phyloP scores from a whole-genome alignment of 2,329 filamentous ascomycete species.

The Trichoderma semiorbis region DNA sequence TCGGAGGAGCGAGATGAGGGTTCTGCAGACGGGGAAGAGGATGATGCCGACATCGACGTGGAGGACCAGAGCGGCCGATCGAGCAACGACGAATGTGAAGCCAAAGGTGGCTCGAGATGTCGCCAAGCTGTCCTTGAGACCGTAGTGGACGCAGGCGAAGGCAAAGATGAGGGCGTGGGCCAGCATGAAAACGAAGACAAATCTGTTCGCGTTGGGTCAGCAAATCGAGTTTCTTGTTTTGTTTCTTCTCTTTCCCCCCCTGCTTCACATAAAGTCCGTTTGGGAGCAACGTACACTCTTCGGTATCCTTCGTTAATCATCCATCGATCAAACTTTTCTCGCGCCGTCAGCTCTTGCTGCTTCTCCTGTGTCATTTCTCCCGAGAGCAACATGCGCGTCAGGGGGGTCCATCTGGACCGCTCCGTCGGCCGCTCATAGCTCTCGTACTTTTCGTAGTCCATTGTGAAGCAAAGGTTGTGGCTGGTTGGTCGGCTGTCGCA shows the following conservation, averaged over 20 bases:
- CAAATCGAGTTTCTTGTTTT: neutral
- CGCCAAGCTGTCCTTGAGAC: slow-evolving; percentile 71
- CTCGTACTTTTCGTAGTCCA: slow-evolving; percentile 30
- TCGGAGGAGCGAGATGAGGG: slow-evolving; percentile 74
- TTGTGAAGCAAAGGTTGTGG: slow-evolving; percentile 19
- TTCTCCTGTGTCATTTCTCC: slow-evolving; percentile 76
- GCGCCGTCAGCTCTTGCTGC: slow-evolving; percentile 63
- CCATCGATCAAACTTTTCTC: slow-evolving; percentile 77
- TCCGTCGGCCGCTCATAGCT: slow-evolving; percentile 51
- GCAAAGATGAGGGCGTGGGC: slow-evolving; percentile 73
- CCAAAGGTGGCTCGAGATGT: slow-evolving; percentile 66
- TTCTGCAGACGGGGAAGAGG: slow-evolving; percentile 78
- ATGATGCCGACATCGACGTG: slow-evolving; percentile 80
- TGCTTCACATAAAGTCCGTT: neutral
- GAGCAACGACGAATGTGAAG: slow-evolving; percentile 71
- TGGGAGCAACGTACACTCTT: slow-evolving; percentile 59
- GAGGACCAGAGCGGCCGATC: slow-evolving; percentile 70
- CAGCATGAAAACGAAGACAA: slow-evolving; percentile 71
- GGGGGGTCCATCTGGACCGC: slow-evolving; percentile 75
- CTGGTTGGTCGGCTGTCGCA: neutral
- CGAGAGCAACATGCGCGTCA: slow-evolving; percentile 78
- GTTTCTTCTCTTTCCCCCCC: too few species aligned
- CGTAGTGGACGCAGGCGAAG: slow-evolving; percentile 77
- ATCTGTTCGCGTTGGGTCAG: slow-evolving; percentile 44
- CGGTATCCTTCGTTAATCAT: slow-evolving; percentile 87